Percentiles rank a stretch among this genome's conserved stretches.
Conservation (phyloP, 306 rosid species). For the Corylus avellana region DNA sequence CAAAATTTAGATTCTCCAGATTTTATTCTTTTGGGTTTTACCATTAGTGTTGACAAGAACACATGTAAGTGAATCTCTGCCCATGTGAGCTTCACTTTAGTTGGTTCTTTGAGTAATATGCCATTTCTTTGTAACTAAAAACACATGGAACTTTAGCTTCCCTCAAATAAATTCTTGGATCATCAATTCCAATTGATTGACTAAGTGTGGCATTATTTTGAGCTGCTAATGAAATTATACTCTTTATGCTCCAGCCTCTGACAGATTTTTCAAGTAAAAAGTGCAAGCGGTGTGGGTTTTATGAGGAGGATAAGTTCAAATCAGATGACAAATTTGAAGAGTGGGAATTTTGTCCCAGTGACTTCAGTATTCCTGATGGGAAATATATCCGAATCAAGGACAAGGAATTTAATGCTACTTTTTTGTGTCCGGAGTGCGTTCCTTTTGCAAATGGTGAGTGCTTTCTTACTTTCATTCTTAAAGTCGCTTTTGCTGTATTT, state of each 20-base stretch:
- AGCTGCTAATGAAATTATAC: slow-evolving; percentile 28
- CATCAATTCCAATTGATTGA: slow-evolving; percentile 16
- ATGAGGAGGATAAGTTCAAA: slow-evolving; percentile 63
- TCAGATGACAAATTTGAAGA: slow-evolving; percentile 75
- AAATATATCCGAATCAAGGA: slow-evolving; percentile 50
- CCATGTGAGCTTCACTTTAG: background rate
- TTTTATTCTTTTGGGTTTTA: background rate
- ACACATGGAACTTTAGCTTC: slow-evolving; percentile 14
- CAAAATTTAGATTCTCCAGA: background rate
- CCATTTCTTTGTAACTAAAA: background rate
- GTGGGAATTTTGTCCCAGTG: slow-evolving; percentile 95
- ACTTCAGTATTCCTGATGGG: slow-evolving; percentile 56
- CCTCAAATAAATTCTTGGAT: slow-evolving; percentile 11
- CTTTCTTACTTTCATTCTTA: slow-evolving; percentile 8
- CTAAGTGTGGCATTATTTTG: slow-evolving; percentile 16
- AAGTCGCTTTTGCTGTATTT: slow-evolving; percentile 1
- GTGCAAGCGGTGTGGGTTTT: slow-evolving; percentile 93
- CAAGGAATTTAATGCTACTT: slow-evolving; percentile 71
- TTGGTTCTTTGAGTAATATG: slow-evolving; percentile 7
- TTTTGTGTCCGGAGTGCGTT: slow-evolving; percentile 62
- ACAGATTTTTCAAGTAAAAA: slow-evolving; percentile 57
- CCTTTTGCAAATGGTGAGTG: slow-evolving; percentile 55
- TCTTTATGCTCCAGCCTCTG: slow-evolving; percentile 69
- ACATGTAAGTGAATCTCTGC: background rate
- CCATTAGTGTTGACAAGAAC: background rate